Base-by-base conservation (phyloP, 225 moss, liverwort and hornwort species). In the Physcomitrellopsis africana region DNA sequence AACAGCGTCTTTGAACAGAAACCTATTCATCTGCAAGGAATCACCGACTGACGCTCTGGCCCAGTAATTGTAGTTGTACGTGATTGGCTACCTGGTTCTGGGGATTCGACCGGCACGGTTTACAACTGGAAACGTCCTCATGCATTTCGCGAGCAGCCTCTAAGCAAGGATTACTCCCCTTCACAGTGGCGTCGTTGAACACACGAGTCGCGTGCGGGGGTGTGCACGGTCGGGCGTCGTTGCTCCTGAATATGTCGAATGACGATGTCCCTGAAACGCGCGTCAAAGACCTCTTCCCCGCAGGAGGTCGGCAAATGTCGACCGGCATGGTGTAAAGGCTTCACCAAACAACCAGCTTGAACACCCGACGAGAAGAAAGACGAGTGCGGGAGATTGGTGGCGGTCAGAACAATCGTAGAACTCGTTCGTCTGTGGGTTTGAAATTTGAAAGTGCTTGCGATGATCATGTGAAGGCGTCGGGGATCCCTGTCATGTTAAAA, bases 231-330 rank as follows among this genome's bases (percentile, higher is more conserved):
- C 8, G 0, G 1, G 37, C 58, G 26, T 75, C 43, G 42, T 22
- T 72, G 23, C 68, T 44, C 64, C 78, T 75, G 9, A 85, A 85
- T 7, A 81, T 78, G 68, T 81, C 84, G 58, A 84, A 84, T 17
- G 84, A 81, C 7, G 84, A 81, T 24, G 78, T 78, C 58, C 84
- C 77, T 26, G 69, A 47, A 24, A 73, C 15, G 41, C 74, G 55
- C n/a, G 74, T 67, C 65, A 45, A 48, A 27, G 84, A 84, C 23
- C 3, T 60, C 60, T 81, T 84, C 70, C 84, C 77, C 9, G 77
- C 81, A 32, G 84, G 74, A 66, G 81, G 84, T 44, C 74, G 80
- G 74, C 77, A 62, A 3, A 62, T 12, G 70, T 84, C 74, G 17
- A 81, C 81, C 18, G 84, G 81, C 80, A 84, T 84, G 60, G 41